phyloP scores from a whole-genome alignment of 768 basidiomycete genomes.

The Kwoniella dendrophila region DNA sequence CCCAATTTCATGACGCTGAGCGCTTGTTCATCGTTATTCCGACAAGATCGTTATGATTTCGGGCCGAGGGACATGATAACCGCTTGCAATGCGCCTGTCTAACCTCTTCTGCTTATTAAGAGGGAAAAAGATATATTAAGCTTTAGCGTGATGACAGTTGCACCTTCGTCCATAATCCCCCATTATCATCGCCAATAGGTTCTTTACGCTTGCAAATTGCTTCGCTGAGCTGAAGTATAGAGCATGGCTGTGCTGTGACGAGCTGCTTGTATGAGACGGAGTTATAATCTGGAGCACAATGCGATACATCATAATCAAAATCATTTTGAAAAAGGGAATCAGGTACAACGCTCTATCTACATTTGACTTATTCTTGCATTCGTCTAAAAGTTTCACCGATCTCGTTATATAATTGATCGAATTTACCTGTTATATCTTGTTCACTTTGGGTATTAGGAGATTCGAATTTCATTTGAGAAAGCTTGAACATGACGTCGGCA shows the following conservation, averaged over 20 bases:
- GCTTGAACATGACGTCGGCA: constrained; percentile 86
- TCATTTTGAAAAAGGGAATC: constrained; percentile 1
- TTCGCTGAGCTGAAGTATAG: too few species aligned
- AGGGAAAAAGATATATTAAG: too few species aligned
- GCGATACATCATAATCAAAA: constrained; percentile 11
- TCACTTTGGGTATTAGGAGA: constrained; percentile 85
- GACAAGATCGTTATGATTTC: too few species aligned
- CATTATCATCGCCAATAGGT: too few species aligned
- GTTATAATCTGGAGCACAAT: not conserved
- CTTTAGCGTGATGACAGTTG: too few species aligned
- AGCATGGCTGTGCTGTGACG: not conserved
- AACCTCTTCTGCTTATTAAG: too few species aligned
- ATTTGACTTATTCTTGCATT: constrained; percentile 49
- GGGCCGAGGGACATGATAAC: too few species aligned
- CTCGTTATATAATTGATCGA: constrained; percentile 77
- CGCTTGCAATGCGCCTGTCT: too few species aligned
- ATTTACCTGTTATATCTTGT: constrained; percentile 75
- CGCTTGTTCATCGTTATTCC: too few species aligned
- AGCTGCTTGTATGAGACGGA: not conserved
- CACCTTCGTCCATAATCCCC: too few species aligned
- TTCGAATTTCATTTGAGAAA: constrained; percentile 99
- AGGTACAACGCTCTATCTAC: constrained; percentile 9
- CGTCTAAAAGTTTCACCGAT: constrained; percentile 81
- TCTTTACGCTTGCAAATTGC: too few species aligned
- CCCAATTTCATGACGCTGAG: too few species aligned